Percentiles rank a stretch among this genome's conserved stretches.
Conservation (phyloP, 495 filamentous ascomycete genomes). For the Pseudevernia furfuracea region DNA sequence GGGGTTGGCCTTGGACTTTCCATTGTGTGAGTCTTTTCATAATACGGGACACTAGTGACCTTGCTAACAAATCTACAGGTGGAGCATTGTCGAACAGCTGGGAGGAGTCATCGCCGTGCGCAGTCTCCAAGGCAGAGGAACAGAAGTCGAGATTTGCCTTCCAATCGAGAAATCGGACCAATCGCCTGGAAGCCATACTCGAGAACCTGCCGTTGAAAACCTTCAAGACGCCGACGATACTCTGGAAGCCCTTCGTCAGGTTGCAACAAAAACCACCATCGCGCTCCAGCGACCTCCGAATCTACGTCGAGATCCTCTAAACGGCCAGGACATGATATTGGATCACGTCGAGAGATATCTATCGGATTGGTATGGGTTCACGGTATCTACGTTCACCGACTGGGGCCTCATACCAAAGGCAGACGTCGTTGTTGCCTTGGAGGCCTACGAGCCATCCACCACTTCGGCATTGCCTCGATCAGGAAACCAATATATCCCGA, state of each 20-base stretch:
- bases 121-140: neutral
- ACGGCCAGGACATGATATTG: neutral
- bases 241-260: neutral
- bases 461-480: neutral
- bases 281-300: neutral
- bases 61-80: neutral
- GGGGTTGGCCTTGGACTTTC: constrained; percentile 12
- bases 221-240: neutral
- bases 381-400: neutral
- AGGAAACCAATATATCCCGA: neutral
- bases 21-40: neutral
- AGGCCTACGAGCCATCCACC: neutral
- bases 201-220: neutral
- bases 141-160: neutral
- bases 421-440: neutral
- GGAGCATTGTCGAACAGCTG: neutral
- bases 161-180: neutral
- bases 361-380: neutral
- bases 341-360: neutral
- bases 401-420: neutral
- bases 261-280: neutral
- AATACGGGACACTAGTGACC: neutral
- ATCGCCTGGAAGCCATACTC: neutral
- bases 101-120: neutral
- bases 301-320: neutral